phyloP scores from a whole-genome alignment of 208 protist genomes.

The Jaenimonas drosophilae region DNA sequence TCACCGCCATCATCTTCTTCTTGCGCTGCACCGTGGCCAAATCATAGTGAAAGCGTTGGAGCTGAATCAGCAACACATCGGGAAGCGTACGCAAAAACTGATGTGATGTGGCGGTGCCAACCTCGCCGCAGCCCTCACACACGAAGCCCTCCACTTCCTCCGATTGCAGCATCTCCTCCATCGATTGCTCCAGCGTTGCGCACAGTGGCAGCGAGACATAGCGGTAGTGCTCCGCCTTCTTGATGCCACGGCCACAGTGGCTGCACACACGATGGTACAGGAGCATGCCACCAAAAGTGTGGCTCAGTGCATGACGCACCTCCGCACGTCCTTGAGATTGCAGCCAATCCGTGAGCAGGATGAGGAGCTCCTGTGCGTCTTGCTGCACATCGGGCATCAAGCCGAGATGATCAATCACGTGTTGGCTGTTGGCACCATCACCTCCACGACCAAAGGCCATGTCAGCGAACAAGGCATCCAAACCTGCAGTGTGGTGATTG shows the following conservation, averaged over 20 bases:
- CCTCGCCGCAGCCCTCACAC: conserved; percentile 51
- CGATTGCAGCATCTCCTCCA: conserved; percentile 41
- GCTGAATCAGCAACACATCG: conserved; percentile 60
- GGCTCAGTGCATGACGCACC: conserved; percentile 27
- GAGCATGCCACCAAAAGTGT: conserved; percentile 46
- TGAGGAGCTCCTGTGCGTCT: conserved; percentile 78
- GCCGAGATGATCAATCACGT: conserved; percentile 54
- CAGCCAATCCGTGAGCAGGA: conserved; percentile 66
- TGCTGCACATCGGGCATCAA: conserved; percentile 62
- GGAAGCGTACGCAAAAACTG: conserved; percentile 70
- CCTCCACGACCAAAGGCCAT: conserved; percentile 58
- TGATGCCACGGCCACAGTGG: conserved; percentile 34
- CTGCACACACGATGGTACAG: conserved; percentile 67
- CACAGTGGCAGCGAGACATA: conserved; percentile 63
- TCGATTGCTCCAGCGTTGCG: conserved; percentile 39
- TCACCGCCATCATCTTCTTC: conserved; percentile 43
- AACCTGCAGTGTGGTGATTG: conserved; percentile 14
- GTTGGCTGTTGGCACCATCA: conserved; percentile 30
- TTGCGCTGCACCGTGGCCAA: conserved; percentile 41
- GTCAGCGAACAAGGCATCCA: conserved; percentile 60
- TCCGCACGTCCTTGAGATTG: conserved; percentile 24
- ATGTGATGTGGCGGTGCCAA: conserved; percentile 41
- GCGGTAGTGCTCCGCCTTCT: conserved; percentile 56
- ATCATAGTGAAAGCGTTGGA: conserved; percentile 77
- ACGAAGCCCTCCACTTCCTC: conserved; percentile 61